Percentiles rank a stretch among this genome's conserved stretches.
These are phyloP conservation scores for Fusarium sp. DNA, from an alignment of 2,329 filamentous ascomycete species.

Conservation along the genomic window DNA sequence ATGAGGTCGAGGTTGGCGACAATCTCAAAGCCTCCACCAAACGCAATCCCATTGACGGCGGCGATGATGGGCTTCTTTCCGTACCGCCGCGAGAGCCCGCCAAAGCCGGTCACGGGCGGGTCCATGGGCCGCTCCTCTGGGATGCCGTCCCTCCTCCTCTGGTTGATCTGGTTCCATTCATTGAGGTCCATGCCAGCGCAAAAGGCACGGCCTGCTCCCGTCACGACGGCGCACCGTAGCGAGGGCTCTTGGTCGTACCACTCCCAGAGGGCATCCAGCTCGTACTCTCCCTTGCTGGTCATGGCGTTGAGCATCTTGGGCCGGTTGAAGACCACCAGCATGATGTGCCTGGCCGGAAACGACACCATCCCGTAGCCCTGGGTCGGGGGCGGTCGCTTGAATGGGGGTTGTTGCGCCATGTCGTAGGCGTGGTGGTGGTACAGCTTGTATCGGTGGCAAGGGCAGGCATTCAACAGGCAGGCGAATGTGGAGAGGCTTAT, in stretches of 20 bases:
- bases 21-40: constrained; percentile 84
- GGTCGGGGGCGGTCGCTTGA: constrained; percentile 33
- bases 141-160: constrained; percentile 33
- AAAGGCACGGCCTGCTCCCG: constrained; percentile 73
- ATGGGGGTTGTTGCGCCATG: constrained; percentile 29
- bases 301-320: constrained; percentile 41
- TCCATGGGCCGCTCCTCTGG: constrained; percentile 43
- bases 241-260: constrained; percentile 74
- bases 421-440: neutral
- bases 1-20: constrained; percentile 79
- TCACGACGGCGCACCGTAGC: constrained; percentile 72
- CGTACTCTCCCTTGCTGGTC: constrained; percentile 42
- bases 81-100: constrained; percentile 72
- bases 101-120: constrained; percentile 64
- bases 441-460: neutral
- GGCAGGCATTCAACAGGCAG: neutral
- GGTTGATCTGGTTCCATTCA: constrained; percentile 44
- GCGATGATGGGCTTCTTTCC: constrained; percentile 82
- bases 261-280: constrained; percentile 61
- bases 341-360: constrained; percentile 39
- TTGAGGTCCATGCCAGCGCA: constrained; percentile 77
- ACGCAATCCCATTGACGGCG: constrained; percentile 80
- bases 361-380: constrained; percentile 40
- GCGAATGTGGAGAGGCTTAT: constrained; percentile 17
- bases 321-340: constrained; percentile 44